Conservation (phyloP, 163 green algal genomes). For the Scenedesmus sp. region DNA sequence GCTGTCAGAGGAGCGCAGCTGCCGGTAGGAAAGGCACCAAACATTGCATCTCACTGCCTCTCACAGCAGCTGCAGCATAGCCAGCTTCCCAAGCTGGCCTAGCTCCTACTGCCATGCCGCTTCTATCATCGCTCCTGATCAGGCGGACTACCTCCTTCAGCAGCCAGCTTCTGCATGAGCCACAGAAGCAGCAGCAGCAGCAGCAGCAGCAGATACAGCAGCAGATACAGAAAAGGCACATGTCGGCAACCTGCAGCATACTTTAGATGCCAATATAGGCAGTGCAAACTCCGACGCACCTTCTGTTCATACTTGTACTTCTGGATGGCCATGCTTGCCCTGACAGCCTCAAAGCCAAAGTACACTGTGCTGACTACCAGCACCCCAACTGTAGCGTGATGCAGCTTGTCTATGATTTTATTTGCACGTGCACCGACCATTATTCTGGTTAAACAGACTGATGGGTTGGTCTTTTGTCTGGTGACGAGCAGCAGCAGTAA, state of each 20-base stretch:
- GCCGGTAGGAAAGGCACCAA: too few species aligned
- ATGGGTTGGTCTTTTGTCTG: neutral
- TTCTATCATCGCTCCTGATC: neutral
- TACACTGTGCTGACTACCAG: slow-evolving; percentile 51
- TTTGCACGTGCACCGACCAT: slow-evolving; percentile 36
- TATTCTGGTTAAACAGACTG: neutral
- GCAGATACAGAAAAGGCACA: neutral
- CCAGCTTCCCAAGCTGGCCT: neutral
- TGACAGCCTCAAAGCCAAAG: slow-evolving; percentile 49
- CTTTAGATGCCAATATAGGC: neutral
- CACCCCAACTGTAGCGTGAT: slow-evolving; percentile 41
- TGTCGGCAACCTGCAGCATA: neutral
- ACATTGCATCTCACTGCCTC: neutral
- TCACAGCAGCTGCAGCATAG: neutral
- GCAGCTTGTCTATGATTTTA: slow-evolving; percentile 31
- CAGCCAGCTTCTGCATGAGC: neutral
- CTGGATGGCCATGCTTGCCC: slow-evolving; percentile 42
- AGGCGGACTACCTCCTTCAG: neutral
- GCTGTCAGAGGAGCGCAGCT: too few species aligned
- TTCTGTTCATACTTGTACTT: slow-evolving; percentile 45
- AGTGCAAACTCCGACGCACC: neutral
- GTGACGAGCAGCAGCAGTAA: neutral
- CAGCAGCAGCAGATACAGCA: slow-evolving; percentile 10
- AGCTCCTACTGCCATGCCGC: too few species aligned
- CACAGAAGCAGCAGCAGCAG: neutral